Base-by-base conservation (phyloP, 164 flowering plant genomes). In the Tetracentron sinense region DNA sequence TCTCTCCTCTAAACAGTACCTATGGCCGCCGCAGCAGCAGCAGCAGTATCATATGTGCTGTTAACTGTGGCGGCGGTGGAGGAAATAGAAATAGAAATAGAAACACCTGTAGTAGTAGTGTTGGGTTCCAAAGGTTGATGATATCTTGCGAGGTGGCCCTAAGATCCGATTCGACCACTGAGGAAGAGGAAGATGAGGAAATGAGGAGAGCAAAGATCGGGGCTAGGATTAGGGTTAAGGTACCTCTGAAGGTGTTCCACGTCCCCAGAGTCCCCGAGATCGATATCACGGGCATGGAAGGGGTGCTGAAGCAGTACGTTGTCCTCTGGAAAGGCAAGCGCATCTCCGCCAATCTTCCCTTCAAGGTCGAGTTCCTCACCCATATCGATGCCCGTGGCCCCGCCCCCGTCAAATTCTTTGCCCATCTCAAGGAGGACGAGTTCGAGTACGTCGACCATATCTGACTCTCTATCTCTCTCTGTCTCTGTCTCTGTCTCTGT, bases 361-460 rank as follows among this genome's bases (percentile, higher is more conserved):
- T 61, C 62, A 92, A 86, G 79, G 81, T 92, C 15, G 82, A 84
- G 77, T 89, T 92, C 61, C 58, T 76, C 30, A 57, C 50, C 7
- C 71, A 82, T 0, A 58, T 81, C 30, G 78, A 74, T 42, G 86
- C 79, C 20, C 84, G 92, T 17, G 81, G 84, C 0, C 67, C 79
- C 12, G 82, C 86, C 0, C 67, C 79, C 12, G 82, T 87, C 56
- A 89, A 89, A 66, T 83, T 89, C 77, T 54, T 74, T 46, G 90
- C 91, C 0, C 98, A 92, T 78, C 88, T 92, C 50, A 88, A 72
- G 73, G 92, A 92, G 16, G 96, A 89, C 47, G 98, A 92, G 77
- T 88, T 92, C 55, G 98, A 89, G 27, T 85, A 70, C 60, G 10
- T 69, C 51, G 42, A 62, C 3, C 1, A 38, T 4, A n/a, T n/a